Percentiles rank a stretch among this genome's conserved stretches.
Evolutionary conservation across 345 rosid genomes (phyloP).

Genomic region (Lepidium didymum): DNA sequence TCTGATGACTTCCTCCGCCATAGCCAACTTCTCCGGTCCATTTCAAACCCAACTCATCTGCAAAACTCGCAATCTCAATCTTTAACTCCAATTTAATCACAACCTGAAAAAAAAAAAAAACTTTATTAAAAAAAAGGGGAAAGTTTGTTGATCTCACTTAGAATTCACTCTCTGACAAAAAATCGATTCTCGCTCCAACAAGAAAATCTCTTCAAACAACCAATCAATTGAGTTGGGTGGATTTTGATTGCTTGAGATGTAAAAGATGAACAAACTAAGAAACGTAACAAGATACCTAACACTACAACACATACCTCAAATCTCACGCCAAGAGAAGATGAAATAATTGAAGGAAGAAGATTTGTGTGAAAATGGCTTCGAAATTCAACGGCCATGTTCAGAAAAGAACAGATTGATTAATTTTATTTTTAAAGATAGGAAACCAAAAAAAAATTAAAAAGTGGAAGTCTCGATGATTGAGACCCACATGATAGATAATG

Average conservation of each 20-base stretch:
- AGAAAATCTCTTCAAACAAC: neutral
- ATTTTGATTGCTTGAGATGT: conserved; percentile 24
- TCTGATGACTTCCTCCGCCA: conserved; percentile 72
- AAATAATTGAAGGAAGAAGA: conserved; percentile 26
- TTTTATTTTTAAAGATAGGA: neutral
- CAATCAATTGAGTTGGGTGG: conserved; percentile 17
- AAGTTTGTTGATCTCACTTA: conserved; percentile 40
- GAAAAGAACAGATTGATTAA: conserved; percentile 22
- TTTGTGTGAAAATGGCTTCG: conserved; percentile 26
- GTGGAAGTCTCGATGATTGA: conserved; percentile 30
- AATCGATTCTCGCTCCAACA: neutral
- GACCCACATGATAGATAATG: conserved; percentile 32
- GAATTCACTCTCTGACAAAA: conserved; percentile 40
- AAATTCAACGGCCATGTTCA: conserved; percentile 35
- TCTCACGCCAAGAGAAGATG: conserved; percentile 40
- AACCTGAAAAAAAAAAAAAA: neutral
- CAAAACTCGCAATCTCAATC: neutral
- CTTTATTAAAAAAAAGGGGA: neutral
- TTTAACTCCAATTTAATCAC: conserved; percentile 10
- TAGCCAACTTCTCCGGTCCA: conserved; percentile 71
- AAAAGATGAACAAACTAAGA: conserved; percentile 26
- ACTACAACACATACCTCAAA: conserved; percentile 26
- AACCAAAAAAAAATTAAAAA: neutral
- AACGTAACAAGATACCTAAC: conserved; percentile 29
- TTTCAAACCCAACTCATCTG: conserved; percentile 20